phyloP scores from a whole-genome alignment of 2,329 filamentous ascomycete species.

The Fusarium caatingaense region DNA sequence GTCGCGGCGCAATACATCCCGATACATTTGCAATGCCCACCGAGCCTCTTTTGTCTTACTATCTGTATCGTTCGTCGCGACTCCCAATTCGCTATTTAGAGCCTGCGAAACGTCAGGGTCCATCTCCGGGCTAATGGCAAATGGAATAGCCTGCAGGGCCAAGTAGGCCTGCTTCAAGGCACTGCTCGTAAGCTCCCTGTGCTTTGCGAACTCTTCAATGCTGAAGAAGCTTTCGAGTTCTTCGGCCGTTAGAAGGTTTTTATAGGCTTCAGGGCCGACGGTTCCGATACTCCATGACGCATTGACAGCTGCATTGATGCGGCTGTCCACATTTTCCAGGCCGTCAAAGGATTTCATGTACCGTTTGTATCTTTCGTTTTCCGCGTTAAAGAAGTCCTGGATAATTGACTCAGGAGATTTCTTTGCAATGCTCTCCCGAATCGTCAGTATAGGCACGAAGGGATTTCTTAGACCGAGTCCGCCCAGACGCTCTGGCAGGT shows the following conservation, averaged over 20 bases:
- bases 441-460: not conserved
- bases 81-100: not conserved
- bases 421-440: not conserved
- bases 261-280: not conserved
- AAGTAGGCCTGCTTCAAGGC: not conserved
- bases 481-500: not conserved
- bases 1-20: not conserved
- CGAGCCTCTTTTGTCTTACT: not conserved
- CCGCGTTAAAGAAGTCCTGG: not conserved
- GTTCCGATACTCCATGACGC: not conserved
- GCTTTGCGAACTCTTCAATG: not conserved
- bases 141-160: not conserved
- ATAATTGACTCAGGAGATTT: not conserved
- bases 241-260: not conserved
- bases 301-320: not conserved
- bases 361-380: not conserved
- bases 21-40: constrained; percentile 5
- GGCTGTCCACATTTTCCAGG: not conserved
- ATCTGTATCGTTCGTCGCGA: not conserved
- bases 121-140: not conserved
- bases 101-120: not conserved
- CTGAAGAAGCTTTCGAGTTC: not conserved
- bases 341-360: not conserved
- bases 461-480: not conserved
- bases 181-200: not conserved